Percentiles rank a stretch among this genome's conserved stretches.
Conservation (phyloP, 306 rosid genomes). For the Prunus salicina region DNA sequence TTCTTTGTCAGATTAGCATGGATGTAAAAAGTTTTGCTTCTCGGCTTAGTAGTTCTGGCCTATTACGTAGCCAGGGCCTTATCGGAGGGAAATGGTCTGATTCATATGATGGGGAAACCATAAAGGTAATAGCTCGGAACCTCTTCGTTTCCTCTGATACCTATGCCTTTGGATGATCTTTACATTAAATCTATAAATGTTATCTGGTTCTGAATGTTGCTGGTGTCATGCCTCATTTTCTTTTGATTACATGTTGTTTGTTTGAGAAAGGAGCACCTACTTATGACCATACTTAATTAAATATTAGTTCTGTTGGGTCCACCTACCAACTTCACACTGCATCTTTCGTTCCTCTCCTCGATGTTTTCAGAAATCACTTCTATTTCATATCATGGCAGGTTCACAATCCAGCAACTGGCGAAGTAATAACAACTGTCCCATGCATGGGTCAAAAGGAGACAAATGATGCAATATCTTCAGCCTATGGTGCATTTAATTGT, state of each 20-base stretch:
- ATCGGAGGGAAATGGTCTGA: conserved; percentile 91
- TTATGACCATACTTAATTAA: not conserved
- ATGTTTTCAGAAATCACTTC: not conserved
- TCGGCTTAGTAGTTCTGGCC: conserved; percentile 63
- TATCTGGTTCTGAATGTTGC: not conserved
- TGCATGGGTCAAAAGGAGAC: conserved; percentile 92
- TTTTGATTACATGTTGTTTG: not conserved
- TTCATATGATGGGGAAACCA: conserved; percentile 80
- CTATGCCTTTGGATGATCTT: not conserved
- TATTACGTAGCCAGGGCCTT: conserved; percentile 84
- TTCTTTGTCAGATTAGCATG: conserved; percentile 59
- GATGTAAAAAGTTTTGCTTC: conserved; percentile 51
- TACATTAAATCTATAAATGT: not conserved
- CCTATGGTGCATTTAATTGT: conserved; percentile 66
- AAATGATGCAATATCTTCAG: conserved; percentile 90
- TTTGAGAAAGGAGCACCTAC: not conserved
- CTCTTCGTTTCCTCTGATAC: not conserved
- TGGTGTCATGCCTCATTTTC: not conserved
- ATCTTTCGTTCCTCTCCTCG: not conserved
- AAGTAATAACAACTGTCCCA: conserved; percentile 74
- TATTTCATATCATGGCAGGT: conserved; percentile 49
- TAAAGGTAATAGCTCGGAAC: conserved; percentile 44
- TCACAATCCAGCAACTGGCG: conserved; percentile 87
- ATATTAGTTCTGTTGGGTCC: not conserved
- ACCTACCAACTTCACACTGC: not conserved